Base-by-base conservation (phyloP, 2,329 filamentous ascomycete species). In the Apiospora sp. region DNA sequence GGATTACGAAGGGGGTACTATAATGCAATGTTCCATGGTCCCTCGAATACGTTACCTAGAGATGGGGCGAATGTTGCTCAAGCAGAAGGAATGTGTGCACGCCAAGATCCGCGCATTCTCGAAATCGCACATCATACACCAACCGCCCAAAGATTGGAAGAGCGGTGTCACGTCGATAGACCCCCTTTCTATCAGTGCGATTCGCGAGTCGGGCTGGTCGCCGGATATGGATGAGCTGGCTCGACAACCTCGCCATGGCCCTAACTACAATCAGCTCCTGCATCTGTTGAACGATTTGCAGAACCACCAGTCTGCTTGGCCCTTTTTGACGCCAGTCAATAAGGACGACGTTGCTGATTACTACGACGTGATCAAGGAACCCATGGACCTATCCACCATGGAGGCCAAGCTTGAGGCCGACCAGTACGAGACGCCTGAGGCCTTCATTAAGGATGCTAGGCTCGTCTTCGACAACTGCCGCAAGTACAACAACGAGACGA, bases 21-120 rank as follows among this genome's bases (percentile, higher is more conserved):
- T 99, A 74, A 99, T 99, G 96, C 96, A 99, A 84, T 99, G 96
- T 80, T 94, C 93, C 70, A 98, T 99, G 96, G 89, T 99, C 27
- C 96, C 96, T 10, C 93, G 93, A 75, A 94, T 98, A 71, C 93
- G 96, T 69, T 99, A 99, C 83, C 91, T 99, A 7, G 96, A 99
- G 82, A 91, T 92, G 79, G 93, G 94, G 3, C 92, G 95, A 75
- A 97, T 99, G 94, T 88, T 99, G 1, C 89, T 98, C 68, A 98
- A 99, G 85, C 96, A 99, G 82, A 98, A 98, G 82, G 96, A 98
- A 82, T 93, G 92, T 71, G 95, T 98, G 3, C 92, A 95, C 78
- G 95, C 95, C 75, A 99, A 99, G 85, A 98, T 98, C 76, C 92
- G 95, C 69, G 94, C 95, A 14, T 96, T 96, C 77, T 95, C 92